These are phyloP conservation scores for Elongisporangium anandrum DNA, from an alignment of 352 stramenopile species.

Conservation along the genomic window DNA sequence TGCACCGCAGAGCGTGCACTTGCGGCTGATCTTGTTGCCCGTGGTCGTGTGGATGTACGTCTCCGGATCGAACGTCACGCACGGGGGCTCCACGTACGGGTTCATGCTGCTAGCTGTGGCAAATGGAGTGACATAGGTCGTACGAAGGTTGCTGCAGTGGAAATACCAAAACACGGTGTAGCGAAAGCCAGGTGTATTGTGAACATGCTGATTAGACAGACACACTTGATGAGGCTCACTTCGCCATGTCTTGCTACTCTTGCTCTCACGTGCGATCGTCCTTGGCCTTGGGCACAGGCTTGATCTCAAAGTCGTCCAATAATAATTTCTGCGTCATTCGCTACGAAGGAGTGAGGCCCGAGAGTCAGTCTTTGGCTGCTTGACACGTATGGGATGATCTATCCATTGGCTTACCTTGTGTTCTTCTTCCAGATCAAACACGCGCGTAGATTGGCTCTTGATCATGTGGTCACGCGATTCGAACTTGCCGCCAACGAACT, in stretches of 20 bases:
- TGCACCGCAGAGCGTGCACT: conserved; percentile 53
- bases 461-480: conserved; percentile 75
- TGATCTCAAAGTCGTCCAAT: conserved; percentile 82
- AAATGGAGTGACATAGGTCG: neutral
- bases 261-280: conserved; percentile 10
- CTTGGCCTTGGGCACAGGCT: conserved; percentile 66
- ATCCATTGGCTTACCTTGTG: conserved; percentile 50
- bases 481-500: conserved; percentile 84
- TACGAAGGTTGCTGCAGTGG: neutral
- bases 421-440: conserved; percentile 84
- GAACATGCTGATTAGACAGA: neutral
- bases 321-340: conserved; percentile 84
- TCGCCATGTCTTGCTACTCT: neutral
- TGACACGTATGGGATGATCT: no score
- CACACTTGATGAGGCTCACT: no score
- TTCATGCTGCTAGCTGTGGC: conserved; percentile 29
- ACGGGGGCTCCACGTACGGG: conserved; percentile 42
- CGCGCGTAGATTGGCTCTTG: conserved; percentile 78
- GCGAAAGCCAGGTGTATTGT: conserved; percentile 1
- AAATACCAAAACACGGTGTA: neutral
- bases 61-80: conserved; percentile 45
- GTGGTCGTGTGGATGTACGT: conserved; percentile 67
- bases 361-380: neutral
- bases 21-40: conserved; percentile 69
- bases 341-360: no score